Percentiles rank a stretch among this genome's conserved stretches.
phyloP scores from a whole-genome alignment of 345 rosid species.

The Ailanthus altissimus region DNA sequence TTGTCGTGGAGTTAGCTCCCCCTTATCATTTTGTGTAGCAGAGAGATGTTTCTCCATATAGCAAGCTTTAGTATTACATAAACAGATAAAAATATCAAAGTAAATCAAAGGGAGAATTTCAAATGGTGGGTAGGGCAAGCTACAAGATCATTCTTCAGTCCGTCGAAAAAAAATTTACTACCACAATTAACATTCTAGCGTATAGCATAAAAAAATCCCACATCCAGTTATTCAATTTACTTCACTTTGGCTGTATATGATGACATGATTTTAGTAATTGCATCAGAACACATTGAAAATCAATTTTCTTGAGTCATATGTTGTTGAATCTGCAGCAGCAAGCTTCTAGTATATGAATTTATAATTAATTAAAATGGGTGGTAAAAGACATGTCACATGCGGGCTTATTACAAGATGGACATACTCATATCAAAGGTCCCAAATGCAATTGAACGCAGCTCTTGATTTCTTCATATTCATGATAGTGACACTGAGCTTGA shows the following conservation, averaged over 20 bases:
- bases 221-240: too few species aligned
- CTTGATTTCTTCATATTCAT: conserved; percentile 25
- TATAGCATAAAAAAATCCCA: too few species aligned
- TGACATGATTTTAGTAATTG: neutral
- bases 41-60: neutral
- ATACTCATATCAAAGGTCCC: conserved; percentile 21
- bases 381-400: neutral
- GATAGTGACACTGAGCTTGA: conserved; percentile 16
- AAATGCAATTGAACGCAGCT: conserved; percentile 23
- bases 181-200: too few species aligned
- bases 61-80: too few species aligned
- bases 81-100: too few species aligned
- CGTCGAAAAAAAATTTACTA: too few species aligned
- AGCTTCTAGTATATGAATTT: too few species aligned
- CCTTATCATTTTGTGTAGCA: neutral
- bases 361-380: too few species aligned
- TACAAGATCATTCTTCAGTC: neutral
- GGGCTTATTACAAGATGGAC: neutral
- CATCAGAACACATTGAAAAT: too few species aligned
- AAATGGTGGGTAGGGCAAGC: neutral
- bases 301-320: neutral
- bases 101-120: too few species aligned
- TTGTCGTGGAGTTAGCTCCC: neutral
- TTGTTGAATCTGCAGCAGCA: too few species aligned
- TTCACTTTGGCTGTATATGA: too few species aligned